Evolutionary conservation across 139 green algal genomes (phyloP).

Genomic region (Chlorella sp.): DNA sequence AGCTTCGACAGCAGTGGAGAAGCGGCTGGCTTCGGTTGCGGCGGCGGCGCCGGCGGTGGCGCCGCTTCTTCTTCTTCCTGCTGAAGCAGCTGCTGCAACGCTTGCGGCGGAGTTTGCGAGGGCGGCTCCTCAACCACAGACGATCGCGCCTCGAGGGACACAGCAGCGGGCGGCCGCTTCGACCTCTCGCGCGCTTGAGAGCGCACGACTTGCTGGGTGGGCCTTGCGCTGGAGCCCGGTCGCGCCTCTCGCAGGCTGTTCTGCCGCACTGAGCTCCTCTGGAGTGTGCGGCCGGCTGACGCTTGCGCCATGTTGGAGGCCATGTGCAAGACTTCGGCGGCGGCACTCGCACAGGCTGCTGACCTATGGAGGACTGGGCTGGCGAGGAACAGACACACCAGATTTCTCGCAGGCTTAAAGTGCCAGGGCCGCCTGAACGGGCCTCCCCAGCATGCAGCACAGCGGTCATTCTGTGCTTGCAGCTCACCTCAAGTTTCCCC

Average conservation of each 20-base stretch:
- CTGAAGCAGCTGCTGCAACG: neutral
- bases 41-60: neutral
- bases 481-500: too few relatives aligned
- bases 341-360: neutral
- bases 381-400: too few relatives aligned
- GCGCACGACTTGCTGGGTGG: too few relatives aligned
- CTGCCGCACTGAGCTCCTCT: neutral
- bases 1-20: conserved; percentile 8
- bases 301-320: neutral
- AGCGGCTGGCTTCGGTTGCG: neutral
- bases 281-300: neutral
- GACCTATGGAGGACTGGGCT: neutral
- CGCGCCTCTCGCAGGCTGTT: neutral
- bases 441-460: too few relatives aligned
- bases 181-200: too few relatives aligned
- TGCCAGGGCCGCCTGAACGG: too few relatives aligned
- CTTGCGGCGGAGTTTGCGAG: neutral
- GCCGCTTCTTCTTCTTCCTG: neutral
- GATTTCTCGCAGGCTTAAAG: too few relatives aligned
- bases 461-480: too few relatives aligned
- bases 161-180: too few relatives aligned
- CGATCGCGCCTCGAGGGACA: too few relatives aligned
- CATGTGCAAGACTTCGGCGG: neutral
- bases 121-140: too few relatives aligned
- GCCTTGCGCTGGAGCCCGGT: too few relatives aligned